Conservation (phyloP, 2,329 filamentous ascomycete genomes). For the Claviceps paspali region DNA sequence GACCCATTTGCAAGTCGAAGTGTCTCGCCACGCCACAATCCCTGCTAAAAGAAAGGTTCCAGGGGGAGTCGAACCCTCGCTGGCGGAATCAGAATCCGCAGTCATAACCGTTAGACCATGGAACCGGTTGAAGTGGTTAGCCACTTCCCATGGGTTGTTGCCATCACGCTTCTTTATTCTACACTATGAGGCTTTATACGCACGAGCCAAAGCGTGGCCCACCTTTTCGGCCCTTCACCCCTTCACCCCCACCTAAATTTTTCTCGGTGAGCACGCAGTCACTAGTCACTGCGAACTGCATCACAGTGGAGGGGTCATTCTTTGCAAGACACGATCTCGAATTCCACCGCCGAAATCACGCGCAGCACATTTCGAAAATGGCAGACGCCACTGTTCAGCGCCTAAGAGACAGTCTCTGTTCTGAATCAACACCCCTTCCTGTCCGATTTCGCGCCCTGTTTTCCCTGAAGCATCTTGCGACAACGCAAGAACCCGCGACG, state of each 20-base stretch:
- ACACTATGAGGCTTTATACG: neutral
- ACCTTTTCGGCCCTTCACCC: conserved; percentile 11
- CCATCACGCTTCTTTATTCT: neutral
- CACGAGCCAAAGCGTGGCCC: too few species aligned
- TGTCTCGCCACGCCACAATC: neutral
- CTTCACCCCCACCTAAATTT: conserved; percentile 20
- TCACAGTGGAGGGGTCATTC: conserved; percentile 3
- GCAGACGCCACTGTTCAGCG: conserved; percentile 34
- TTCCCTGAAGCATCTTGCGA: conserved; percentile 87
- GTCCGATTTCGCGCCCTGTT: conserved; percentile 92
- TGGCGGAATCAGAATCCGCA: conserved; percentile 23
- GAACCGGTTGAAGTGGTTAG: conserved; percentile 14
- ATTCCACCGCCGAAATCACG: neutral
- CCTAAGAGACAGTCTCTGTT: conserved; percentile 62
- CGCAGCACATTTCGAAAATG: conserved; percentile 7
- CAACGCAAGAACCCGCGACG: conserved; percentile 45
- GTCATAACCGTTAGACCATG: conserved; percentile 24
- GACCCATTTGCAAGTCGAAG: too few species aligned
- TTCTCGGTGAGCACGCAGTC: conserved; percentile 11
- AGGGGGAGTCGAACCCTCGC: conserved; percentile 22
- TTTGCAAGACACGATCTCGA: neutral
- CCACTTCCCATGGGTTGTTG: conserved; percentile 12
- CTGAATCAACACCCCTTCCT: conserved; percentile 69
- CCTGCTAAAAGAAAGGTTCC: conserved; percentile 13
- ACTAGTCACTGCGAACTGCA: neutral